These are phyloP conservation scores for Kodamaea suecica DNA, from an alignment of 1,139 yeast species.

Conservation along the genomic window DNA sequence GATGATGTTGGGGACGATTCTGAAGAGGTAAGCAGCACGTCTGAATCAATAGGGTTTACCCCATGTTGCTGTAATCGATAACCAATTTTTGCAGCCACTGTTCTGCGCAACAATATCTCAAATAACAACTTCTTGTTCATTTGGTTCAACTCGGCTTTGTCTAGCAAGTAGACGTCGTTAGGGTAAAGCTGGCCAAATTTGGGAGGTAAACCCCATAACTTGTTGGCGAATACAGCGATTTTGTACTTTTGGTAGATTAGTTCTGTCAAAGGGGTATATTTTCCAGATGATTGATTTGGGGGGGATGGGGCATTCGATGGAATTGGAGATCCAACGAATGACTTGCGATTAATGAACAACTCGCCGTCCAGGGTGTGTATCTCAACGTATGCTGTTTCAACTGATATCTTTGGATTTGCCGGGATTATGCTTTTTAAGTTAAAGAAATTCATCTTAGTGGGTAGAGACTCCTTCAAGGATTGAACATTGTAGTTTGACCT, in stretches of 20 bases:
- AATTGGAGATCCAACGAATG: constrained; percentile 19
- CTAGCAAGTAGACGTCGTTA: constrained; percentile 24
- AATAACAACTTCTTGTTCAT: constrained; percentile 33
- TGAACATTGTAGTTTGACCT: constrained; percentile 21
- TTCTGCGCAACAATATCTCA: constrained; percentile 39
- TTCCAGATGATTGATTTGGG: constrained; percentile 12
- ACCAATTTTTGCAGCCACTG: constrained; percentile 43
- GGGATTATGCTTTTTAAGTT: constrained; percentile 20
- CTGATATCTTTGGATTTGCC: constrained; percentile 22
- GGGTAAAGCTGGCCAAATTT: constrained; percentile 32
- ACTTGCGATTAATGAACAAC: constrained; percentile 3
- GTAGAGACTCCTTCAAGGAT: constrained; percentile 29
- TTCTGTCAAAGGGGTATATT: constrained; percentile 8
- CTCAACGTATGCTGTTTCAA: constrained; percentile 8
- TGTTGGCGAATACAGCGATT: constrained; percentile 25
- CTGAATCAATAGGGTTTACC: constrained; percentile 6
- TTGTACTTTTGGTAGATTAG: constrained; percentile 25
- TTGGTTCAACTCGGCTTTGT: constrained; percentile 24
- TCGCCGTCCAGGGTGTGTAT: constrained; percentile 3
- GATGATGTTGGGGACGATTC: not conserved
- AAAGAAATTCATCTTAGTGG: constrained; percentile 27
- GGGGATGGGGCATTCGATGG: constrained; percentile 9
- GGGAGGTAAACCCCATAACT: constrained; percentile 20
- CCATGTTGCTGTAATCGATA: constrained; percentile 29
- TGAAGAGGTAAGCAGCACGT: constrained; percentile 10